phyloP scores from a whole-genome alignment of 805 yeast species.

The Starmerella apis region DNA sequence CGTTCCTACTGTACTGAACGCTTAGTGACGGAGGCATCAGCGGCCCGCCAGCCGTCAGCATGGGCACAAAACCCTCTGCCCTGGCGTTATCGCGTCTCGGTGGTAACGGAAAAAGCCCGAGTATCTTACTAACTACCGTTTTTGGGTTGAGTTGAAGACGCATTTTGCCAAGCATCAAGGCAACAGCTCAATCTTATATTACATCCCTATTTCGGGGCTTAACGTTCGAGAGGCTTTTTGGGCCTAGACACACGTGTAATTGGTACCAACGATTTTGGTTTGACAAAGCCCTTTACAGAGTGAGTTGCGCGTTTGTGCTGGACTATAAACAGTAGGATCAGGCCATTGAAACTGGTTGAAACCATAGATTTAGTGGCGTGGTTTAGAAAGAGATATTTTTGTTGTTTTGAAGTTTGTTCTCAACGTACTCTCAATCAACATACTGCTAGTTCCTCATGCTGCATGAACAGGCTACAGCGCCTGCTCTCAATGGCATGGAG shows the following conservation, averaged over 20 bases:
- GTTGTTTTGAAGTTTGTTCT: neutral
- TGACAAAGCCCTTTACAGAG: neutral
- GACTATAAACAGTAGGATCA: neutral
- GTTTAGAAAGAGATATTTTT: neutral
- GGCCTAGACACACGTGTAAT: neutral
- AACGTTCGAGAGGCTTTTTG: neutral
- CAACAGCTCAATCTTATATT: constrained; percentile 1
- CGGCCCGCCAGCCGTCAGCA: neutral
- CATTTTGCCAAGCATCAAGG: constrained; percentile 4
- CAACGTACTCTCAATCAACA: too few relatives aligned
- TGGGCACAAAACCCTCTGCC: constrained; percentile 1
- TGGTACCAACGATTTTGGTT: neutral
- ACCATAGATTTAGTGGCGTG: neutral
- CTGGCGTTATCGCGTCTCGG: constrained; percentile 3
- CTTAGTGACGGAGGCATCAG: neutral
- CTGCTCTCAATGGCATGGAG: constrained; percentile 2
- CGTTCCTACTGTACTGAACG: neutral
- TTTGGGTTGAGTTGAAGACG: constrained; percentile 5
- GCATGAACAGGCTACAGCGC: neutral
- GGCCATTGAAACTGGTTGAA: neutral
- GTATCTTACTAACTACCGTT: constrained; percentile 2
- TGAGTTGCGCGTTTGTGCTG: neutral
- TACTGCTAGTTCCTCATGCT: too few relatives aligned
- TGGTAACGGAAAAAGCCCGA: constrained; percentile 4
- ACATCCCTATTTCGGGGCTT: neutral